A percentile compares a stretch with the other conserved stretches of the same genome.
Conservation (phyloP, 768 basidiomycete genomes). For the Trametes cinnabarina region DNA sequence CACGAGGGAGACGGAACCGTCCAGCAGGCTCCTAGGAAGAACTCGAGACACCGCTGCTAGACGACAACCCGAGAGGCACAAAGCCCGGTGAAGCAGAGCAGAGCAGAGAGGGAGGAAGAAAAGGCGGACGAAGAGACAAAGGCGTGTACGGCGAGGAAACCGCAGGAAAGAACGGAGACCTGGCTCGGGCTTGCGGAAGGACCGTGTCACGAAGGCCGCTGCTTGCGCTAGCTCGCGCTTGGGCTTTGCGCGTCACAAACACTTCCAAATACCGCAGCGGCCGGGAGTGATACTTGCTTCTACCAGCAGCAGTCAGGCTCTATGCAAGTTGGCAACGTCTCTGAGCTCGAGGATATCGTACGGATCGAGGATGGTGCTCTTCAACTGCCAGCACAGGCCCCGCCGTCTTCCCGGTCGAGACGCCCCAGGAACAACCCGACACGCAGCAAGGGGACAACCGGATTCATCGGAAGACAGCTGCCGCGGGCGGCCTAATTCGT, state of each 20-base stretch:
- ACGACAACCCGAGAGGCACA: background rate
- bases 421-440: conserved; percentile 9
- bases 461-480: conserved; percentile 1
- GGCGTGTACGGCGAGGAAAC: conserved; percentile 14
- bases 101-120: background rate
- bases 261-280: background rate
- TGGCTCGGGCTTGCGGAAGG: background rate
- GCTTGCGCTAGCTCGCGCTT: background rate
- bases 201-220: conserved; percentile 3
- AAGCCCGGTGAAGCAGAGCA: background rate
- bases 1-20: conserved; percentile 13
- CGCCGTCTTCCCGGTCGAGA: conserved; percentile 1
- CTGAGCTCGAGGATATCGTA: background rate
- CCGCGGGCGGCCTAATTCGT: too few species aligned
- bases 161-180: conserved; percentile 7
- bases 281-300: background rate
- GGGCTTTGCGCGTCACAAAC: conserved; percentile 11
- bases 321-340: background rate
- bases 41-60: background rate
- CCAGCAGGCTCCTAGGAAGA: conserved; percentile 17
- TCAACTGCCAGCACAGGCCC: background rate
- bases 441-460: background rate
- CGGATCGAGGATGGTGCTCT: background rate
- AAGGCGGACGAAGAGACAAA: background rate
- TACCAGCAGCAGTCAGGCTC: background rate